Conservation (phyloP, 306 rosid species). For the Medicago lupulina region DNA sequence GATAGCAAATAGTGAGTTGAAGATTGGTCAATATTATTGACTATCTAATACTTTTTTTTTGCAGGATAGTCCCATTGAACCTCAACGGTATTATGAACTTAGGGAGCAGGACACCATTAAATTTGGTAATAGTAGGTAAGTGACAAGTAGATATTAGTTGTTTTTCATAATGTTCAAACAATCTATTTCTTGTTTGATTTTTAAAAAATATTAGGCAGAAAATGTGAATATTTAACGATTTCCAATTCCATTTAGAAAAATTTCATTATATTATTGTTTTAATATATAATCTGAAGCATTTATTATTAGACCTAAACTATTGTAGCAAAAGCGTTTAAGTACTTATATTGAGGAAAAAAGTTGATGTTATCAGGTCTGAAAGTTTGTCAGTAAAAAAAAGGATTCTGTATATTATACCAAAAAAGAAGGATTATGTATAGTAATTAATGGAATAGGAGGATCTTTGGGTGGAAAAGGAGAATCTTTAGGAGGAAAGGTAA, state of each 20-base stretch:
- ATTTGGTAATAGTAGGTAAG: constrained; percentile 96
- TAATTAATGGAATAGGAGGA: not conserved
- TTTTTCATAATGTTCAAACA: constrained; percentile 31
- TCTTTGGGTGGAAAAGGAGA: not conserved
- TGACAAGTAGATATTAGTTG: constrained; percentile 32
- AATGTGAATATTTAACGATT: not conserved
- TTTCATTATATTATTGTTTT: constrained; percentile 5
- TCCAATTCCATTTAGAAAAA: not conserved
- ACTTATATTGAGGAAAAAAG: not conserved
- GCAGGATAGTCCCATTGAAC: constrained; percentile 91
- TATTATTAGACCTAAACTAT: not conserved
- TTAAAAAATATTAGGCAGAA: not conserved
- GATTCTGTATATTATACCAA: not conserved
- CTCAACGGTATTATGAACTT: constrained; percentile 94
- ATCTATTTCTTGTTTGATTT: constrained; percentile 21
- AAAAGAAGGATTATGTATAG: not conserved
- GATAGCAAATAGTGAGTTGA: constrained; percentile 12
- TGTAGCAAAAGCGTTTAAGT: not conserved
- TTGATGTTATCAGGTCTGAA: not conserved
- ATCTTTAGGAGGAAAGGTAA: not conserved
- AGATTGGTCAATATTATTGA: constrained; percentile 27
- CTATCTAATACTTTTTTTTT: constrained; percentile 41
- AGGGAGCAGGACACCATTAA: constrained; percentile 83
- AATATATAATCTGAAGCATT: not conserved
- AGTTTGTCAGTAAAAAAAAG: not conserved